Percentiles rank a stretch among this genome's conserved stretches.
phyloP scores from a whole-genome alignment of 768 basidiomycete species.

The Naganishia onofrii region DNA sequence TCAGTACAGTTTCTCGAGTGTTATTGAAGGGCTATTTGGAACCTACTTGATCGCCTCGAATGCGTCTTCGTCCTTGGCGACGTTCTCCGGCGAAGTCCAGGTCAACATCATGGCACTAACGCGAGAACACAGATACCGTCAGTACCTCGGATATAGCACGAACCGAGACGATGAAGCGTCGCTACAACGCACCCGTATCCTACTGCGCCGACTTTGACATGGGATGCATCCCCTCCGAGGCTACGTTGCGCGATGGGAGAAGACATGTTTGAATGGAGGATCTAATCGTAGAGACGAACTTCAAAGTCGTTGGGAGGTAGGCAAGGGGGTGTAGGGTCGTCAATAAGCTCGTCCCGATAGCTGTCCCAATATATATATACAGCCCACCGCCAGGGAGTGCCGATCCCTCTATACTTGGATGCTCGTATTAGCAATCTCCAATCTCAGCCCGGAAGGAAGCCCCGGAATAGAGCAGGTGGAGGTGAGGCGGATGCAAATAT shows the following conservation, averaged over 20 bases:
- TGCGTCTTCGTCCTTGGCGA: constrained; percentile 59
- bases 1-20: not conserved
- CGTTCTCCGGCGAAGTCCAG: constrained; percentile 56
- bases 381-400: too few relatives aligned
- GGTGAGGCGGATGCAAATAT: constrained; percentile 5
- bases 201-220: constrained; percentile 31
- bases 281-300: too few relatives aligned
- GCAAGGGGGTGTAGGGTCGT: too few relatives aligned
- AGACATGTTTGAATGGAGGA: constrained; percentile 16
- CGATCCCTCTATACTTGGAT: too few relatives aligned
- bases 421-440: not conserved
- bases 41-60: constrained; percentile 63
- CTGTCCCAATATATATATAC: too few relatives aligned
- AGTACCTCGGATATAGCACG: too few relatives aligned
- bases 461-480: too few relatives aligned
- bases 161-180: too few relatives aligned
- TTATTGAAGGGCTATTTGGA: constrained; percentile 30
- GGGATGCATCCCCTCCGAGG: constrained; percentile 28
- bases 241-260: constrained; percentile 16
- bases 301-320: too few relatives aligned
- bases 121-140: too few relatives aligned
- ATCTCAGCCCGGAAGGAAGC: not conserved
- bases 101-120: constrained; percentile 65
- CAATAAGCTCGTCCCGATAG: too few relatives aligned
- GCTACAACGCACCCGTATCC: constrained; percentile 23